Conservation (phyloP, 2,329 filamentous ascomycete species). For the Lasiodiplodia theobromae region DNA sequence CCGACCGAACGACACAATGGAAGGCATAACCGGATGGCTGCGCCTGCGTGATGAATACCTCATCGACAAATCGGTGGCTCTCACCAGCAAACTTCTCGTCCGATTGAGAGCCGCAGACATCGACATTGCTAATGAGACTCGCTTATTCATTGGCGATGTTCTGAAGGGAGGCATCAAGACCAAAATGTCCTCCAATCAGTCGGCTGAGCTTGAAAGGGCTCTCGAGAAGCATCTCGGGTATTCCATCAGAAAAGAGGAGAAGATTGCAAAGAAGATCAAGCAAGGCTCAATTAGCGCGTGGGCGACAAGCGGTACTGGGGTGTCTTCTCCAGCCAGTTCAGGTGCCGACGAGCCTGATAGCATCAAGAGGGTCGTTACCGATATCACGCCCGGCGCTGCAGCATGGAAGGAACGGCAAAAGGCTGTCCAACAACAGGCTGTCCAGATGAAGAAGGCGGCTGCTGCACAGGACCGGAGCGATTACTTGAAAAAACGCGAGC, state of each 20-base stretch:
- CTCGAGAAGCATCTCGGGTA: slow-evolving; percentile 61
- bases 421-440: slow-evolving; percentile 33
- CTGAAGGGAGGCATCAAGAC: slow-evolving; percentile 72
- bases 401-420: slow-evolving; percentile 34
- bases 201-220: slow-evolving; percentile 76
- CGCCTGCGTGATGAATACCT: slow-evolving; percentile 88
- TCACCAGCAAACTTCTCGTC: slow-evolving; percentile 83
- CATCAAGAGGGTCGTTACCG: slow-evolving; percentile 58
- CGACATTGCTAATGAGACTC: slow-evolving; percentile 68
- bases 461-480: slow-evolving; percentile 53
- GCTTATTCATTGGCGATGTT: slow-evolving; percentile 70
- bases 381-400: slow-evolving; percentile 46
- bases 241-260: slow-evolving; percentile 42
- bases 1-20: slow-evolving; percentile 69
- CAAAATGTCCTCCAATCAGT: slow-evolving; percentile 81
- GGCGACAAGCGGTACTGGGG: slow-evolving; percentile 16
- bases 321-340: slow-evolving; percentile 15
- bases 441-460: slow-evolving; percentile 34
- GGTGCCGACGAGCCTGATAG: slow-evolving; percentile 19
- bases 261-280: slow-evolving; percentile 36
- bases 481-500: slow-evolving; percentile 77
- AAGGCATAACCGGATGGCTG: slow-evolving; percentile 82
- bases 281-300: slow-evolving; percentile 36
- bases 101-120: slow-evolving; percentile 81
- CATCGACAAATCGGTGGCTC: slow-evolving; percentile 78